Evolutionary conservation across 805 yeast genomes (phyloP).

Genomic region (Saccharomycopsis babjevae): DNA sequence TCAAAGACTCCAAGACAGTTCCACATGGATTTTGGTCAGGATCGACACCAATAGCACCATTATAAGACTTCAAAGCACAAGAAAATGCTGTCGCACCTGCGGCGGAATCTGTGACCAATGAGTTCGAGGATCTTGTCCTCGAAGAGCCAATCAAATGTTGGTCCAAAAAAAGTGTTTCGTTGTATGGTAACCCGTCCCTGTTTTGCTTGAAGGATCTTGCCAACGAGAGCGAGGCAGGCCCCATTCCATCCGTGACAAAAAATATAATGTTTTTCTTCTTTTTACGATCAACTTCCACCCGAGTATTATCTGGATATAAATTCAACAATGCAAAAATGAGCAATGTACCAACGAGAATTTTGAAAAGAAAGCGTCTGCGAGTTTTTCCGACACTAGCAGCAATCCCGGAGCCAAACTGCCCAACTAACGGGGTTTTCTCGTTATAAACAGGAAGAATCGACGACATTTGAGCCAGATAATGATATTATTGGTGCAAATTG

Average conservation of each 20-base stretch:
- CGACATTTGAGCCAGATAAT: neutral
- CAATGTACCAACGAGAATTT: neutral
- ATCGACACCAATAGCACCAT: constrained; percentile 86
- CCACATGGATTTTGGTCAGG: constrained; percentile 70
- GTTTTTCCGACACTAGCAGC: neutral
- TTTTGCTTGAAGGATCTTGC: constrained; percentile 67
- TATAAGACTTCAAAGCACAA: constrained; percentile 73
- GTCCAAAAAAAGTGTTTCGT: constrained; percentile 55
- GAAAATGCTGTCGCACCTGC: constrained; percentile 96
- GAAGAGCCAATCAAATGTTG: constrained; percentile 69
- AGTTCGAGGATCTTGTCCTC: constrained; percentile 68
- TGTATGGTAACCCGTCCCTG: constrained; percentile 41
- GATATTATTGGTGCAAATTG: neutral
- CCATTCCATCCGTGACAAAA: constrained; percentile 94
- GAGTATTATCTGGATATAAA: constrained; percentile 49
- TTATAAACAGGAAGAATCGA: neutral
- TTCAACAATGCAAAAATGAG: neutral
- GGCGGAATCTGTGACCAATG: constrained; percentile 86
- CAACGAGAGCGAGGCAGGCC: constrained; percentile 76
- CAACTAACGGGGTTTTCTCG: neutral
- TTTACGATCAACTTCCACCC: constrained; percentile 35
- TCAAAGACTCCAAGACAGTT: constrained; percentile 79
- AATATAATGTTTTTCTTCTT: constrained; percentile 67
- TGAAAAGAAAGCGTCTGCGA: neutral
- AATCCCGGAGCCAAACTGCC: neutral